Evolutionary conservation across 1,139 yeast genomes (phyloP).

Genomic region (Arxiozyma slooffiae): DNA sequence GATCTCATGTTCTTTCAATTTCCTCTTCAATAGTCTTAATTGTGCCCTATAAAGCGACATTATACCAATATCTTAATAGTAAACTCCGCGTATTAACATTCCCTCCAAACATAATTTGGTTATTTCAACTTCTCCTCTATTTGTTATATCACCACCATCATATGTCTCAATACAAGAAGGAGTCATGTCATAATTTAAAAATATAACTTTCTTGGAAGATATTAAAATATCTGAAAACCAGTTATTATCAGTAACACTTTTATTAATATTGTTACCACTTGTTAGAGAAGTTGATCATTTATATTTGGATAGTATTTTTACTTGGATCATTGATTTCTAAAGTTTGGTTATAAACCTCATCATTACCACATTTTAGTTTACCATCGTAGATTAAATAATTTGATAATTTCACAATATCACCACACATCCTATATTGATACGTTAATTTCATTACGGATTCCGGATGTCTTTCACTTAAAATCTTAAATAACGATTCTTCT

Average conservation of each 20-base stretch:
- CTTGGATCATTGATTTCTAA: conserved; percentile 34
- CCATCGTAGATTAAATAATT: conserved; percentile 72
- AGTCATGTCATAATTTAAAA: conserved; percentile 61
- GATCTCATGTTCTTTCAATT: conserved; percentile 32
- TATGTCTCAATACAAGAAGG: conserved; percentile 45
- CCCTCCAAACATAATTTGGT: conserved; percentile 54
- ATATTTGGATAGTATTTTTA: conserved; percentile 7
- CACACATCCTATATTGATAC: conserved; percentile 86
- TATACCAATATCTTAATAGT: conserved; percentile 54
- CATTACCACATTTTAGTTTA: conserved; percentile 64
- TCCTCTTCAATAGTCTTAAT: conserved; percentile 43
- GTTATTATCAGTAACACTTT: neutral
- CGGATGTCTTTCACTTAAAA: conserved; percentile 63
- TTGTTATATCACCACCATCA: conserved; percentile 60
- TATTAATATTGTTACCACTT: conserved; percentile 10
- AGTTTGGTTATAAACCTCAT: conserved; percentile 47
- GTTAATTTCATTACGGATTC: conserved; percentile 62
- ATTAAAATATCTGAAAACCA: conserved; percentile 44
- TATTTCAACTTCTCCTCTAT: conserved; percentile 59
- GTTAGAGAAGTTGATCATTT: conserved; percentile 6
- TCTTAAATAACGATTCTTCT: conserved; percentile 67
- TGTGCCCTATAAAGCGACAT: conserved; percentile 88
- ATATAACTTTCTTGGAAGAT: conserved; percentile 51
- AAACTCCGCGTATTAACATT: conserved; percentile 51
- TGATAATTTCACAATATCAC: conserved; percentile 75